Conservation (phyloP, 352 stramenopile species). For the Phytophthora syringae region DNA sequence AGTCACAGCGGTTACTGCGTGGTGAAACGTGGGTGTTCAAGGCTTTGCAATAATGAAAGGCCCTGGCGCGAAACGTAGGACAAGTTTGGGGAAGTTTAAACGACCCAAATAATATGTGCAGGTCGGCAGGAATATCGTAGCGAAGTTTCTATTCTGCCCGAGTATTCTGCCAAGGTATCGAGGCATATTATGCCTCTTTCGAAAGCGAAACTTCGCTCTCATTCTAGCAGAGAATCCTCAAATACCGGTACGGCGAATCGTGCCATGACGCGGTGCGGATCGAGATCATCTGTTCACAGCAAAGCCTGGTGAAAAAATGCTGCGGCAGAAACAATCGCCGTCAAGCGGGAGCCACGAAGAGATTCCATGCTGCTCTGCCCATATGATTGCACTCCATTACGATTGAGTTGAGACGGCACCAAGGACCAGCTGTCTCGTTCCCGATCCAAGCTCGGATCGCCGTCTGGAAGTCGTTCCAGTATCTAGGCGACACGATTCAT, state of each 20-base stretch:
- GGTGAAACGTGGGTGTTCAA: neutral
- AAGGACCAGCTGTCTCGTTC: constrained; percentile 1
- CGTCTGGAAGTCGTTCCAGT: neutral
- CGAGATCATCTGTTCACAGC: constrained; percentile 13
- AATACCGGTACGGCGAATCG: constrained; percentile 19
- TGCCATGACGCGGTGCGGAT: constrained; percentile 17
- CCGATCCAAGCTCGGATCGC: neutral
- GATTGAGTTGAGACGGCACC: constrained; percentile 9
- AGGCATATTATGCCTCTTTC: no score
- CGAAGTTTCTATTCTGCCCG: no score
- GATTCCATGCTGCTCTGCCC: constrained; percentile 5
- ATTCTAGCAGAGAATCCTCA: constrained; percentile 12
- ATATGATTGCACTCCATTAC: constrained; percentile 4
- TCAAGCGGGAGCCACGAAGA: constrained; percentile 10
- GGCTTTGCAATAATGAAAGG: neutral
- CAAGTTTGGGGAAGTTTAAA: no score
- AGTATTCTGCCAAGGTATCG: no score
- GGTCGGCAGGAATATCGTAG: no score
- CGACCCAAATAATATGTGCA: no score
- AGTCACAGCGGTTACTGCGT: neutral
- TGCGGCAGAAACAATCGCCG: constrained; percentile 11
- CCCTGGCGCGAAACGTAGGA: neutral
- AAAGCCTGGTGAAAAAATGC: constrained; percentile 24
- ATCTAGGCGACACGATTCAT: neutral
- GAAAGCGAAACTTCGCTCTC: no score